These are phyloP conservation scores for Alternaria sp. DNA, from an alignment of 2,329 filamentous ascomycete genomes.

Conservation along the genomic window DNA sequence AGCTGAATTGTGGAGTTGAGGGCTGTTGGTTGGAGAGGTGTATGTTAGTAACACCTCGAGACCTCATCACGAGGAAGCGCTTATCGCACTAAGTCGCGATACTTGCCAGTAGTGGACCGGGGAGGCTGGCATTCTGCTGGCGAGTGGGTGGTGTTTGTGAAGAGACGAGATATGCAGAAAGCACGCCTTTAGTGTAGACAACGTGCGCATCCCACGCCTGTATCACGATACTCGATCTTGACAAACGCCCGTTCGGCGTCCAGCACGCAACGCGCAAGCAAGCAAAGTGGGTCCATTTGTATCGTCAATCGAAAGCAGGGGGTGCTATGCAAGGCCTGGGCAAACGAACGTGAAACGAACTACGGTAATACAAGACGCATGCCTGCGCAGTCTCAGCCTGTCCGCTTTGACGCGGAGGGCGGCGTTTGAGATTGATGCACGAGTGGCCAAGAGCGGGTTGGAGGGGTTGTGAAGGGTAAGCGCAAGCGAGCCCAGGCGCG, in stretches of 20 bases:
- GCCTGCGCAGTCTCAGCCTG: slow-evolving; percentile 15
- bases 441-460: slow-evolving; percentile 5
- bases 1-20: slow-evolving; percentile 6
- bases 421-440: slow-evolving; percentile 23
- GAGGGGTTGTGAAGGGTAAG: slow-evolving; percentile 4
- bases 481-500: background rate
- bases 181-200: background rate
- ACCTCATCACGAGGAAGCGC: slow-evolving; percentile 5
- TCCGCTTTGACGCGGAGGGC: slow-evolving; percentile 9
- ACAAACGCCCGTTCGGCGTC: slow-evolving; percentile 1
- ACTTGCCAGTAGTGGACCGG: background rate
- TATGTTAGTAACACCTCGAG: slow-evolving; percentile 1
- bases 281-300: slow-evolving; percentile 2
- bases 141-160: background rate
- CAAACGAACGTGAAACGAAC: slow-evolving; percentile 20
- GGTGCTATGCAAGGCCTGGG: background rate
- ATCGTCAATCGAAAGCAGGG: slow-evolving; percentile 3
- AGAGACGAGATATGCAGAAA: background rate
- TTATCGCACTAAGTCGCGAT: slow-evolving; percentile 2
- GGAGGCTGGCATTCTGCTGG: background rate
- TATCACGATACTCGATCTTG: slow-evolving; percentile 2
- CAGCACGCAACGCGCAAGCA: slow-evolving; percentile 6
- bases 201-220: slow-evolving; percentile 1
- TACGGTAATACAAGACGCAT: slow-evolving; percentile 7
- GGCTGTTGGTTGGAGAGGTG: background rate